Percentiles rank a stretch among this genome's conserved stretches.
phyloP scores from a whole-genome alignment of 2,329 filamentous ascomycete genomes.

The Neonectria punicea region DNA sequence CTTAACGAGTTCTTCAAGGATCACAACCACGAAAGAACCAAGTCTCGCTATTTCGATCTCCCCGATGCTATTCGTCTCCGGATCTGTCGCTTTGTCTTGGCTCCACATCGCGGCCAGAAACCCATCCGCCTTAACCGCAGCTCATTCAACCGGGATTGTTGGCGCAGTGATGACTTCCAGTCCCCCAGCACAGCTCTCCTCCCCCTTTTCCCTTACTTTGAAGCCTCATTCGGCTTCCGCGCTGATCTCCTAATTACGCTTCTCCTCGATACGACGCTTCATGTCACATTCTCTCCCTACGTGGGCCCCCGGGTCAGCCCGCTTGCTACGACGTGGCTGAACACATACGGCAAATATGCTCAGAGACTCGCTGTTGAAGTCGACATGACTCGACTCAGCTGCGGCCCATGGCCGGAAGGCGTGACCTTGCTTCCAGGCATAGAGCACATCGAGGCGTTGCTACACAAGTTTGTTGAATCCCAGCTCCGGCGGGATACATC shows the following conservation, averaged over 20 bases:
- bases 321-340: slow-evolving; percentile 49
- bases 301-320: slow-evolving; percentile 47
- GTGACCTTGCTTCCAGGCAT: slow-evolving; percentile 38
- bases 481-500: slow-evolving; percentile 36
- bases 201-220: slow-evolving; percentile 39
- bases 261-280: slow-evolving; percentile 50
- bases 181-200: slow-evolving; percentile 41
- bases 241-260: slow-evolving; percentile 51
- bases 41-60: slow-evolving; percentile 37
- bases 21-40: slow-evolving; percentile 19
- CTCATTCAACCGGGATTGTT: slow-evolving; percentile 44
- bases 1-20: slow-evolving; percentile 40
- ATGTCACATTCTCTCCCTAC: slow-evolving; percentile 53
- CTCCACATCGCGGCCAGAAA: slow-evolving; percentile 23
- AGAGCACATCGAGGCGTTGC: slow-evolving; percentile 39
- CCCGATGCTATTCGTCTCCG: slow-evolving; percentile 40
- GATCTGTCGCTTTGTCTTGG: slow-evolving; percentile 44
- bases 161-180: slow-evolving; percentile 49
- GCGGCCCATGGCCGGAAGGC: slow-evolving; percentile 43
- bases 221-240: slow-evolving; percentile 50
- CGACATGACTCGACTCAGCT: slow-evolving; percentile 52
- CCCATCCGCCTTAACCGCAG: slow-evolving; percentile 46
- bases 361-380: slow-evolving; percentile 52
- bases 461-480: slow-evolving; percentile 43
- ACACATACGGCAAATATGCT: slow-evolving; percentile 50